Percentiles rank a stretch among this genome's conserved stretches.
phyloP scores from a whole-genome alignment of 2,329 filamentous ascomycete species.

The Hawksworthiomyces lignivorus region DNA sequence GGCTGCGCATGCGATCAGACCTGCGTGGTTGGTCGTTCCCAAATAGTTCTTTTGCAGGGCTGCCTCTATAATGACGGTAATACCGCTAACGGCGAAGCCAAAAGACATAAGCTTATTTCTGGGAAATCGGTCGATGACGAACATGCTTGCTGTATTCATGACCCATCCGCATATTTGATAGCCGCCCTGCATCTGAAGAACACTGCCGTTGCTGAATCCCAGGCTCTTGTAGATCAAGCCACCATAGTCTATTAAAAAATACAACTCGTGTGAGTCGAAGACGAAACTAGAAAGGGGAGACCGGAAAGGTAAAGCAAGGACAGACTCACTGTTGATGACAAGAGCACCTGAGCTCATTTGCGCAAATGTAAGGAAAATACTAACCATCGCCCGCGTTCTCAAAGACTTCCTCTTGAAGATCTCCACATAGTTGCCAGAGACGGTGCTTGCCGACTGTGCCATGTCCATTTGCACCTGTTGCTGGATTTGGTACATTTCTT shows the following conservation, averaged over 20 bases:
- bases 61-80: neutral
- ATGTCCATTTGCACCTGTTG: conserved; percentile 1
- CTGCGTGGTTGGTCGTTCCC: neutral
- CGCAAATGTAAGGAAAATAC: neutral
- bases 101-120: no score
- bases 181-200: neutral
- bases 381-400: neutral
- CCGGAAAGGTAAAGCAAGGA: neutral
- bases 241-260: conserved; percentile 1
- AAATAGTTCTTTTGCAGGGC: conserved; percentile 1
- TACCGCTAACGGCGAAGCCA: neutral
- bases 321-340: neutral
- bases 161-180: no score
- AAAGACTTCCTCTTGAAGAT: neutral
- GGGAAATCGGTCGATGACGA: conserved; percentile 4
- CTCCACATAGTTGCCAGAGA: neutral
- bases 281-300: neutral
- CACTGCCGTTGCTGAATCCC: neutral
- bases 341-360: neutral
- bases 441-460: no score
- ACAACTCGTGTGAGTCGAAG: neutral
- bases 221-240: neutral
- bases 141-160: no score
- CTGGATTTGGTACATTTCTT: conserved; percentile 2
- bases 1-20: neutral